These are phyloP conservation scores for Chimonanthus praecox DNA, from an alignment of 164 flowering plant genomes.

Conservation along the genomic window DNA sequence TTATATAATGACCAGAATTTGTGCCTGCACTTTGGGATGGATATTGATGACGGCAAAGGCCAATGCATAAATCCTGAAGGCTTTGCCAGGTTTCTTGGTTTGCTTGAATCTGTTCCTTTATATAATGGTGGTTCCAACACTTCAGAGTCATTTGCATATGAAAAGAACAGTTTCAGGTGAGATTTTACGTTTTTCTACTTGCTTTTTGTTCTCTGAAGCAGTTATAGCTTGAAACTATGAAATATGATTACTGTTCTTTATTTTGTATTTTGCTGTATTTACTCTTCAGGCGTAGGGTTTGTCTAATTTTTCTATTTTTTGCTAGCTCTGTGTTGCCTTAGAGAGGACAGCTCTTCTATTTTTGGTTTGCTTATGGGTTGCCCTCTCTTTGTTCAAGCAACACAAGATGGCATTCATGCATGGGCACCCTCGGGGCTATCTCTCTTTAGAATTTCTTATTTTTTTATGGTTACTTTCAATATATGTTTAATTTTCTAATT, in stretches of 20 bases:
- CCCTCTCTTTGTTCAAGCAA: background rate
- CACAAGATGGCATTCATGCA: too few relatives aligned
- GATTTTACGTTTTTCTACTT: background rate
- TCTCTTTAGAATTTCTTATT: too few relatives aligned
- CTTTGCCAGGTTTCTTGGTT: slow-evolving; percentile 61
- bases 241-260: too few relatives aligned
- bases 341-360: background rate
- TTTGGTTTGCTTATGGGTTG: background rate
- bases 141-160: slow-evolving; percentile 40
- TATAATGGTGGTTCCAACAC: slow-evolving; percentile 37
- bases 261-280: background rate
- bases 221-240: background rate
- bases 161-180: slow-evolving; percentile 48
- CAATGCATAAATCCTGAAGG: slow-evolving; percentile 71
- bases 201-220: background rate
- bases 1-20: slow-evolving; percentile 41
- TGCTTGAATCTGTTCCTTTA: slow-evolving; percentile 83
- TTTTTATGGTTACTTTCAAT: too few relatives aligned
- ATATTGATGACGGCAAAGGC: slow-evolving; percentile 37
- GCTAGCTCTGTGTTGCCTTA: background rate
- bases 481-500: too few relatives aligned
- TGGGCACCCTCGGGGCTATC: too few relatives aligned
- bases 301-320: background rate
- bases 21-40: slow-evolving; percentile 50
- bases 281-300: background rate